phyloP scores from a whole-genome alignment of 2,329 filamentous ascomycete species.

The Colletotrichum tropicale region DNA sequence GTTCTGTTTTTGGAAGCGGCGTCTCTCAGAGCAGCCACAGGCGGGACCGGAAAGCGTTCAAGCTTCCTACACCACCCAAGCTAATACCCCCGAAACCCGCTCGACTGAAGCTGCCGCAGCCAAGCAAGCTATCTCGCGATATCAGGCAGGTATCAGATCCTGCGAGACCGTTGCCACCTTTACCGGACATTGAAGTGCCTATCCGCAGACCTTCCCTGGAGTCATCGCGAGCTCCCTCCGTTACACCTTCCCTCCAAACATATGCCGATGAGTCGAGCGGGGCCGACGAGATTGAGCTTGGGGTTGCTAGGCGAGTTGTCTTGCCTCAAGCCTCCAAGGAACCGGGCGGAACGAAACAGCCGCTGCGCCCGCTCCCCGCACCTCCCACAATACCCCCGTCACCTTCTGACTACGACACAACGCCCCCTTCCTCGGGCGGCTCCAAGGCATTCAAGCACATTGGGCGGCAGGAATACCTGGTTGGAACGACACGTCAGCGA shows the following conservation, averaged over 20 bases:
- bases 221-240: slow-evolving; percentile 23
- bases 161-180: slow-evolving; percentile 31
- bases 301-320: slow-evolving; percentile 22
- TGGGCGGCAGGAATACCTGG: not conserved
- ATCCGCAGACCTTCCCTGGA: slow-evolving; percentile 16
- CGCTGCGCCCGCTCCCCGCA: not conserved
- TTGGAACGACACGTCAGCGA: not conserved
- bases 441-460: not conserved
- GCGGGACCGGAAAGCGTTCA: not conserved
- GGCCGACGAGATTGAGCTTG: slow-evolving; percentile 26
- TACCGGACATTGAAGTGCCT: slow-evolving; percentile 24
- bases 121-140: slow-evolving; percentile 34
- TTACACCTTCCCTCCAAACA: slow-evolving; percentile 27
- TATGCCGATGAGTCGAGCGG: slow-evolving; percentile 22
- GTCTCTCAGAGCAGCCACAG: not conserved
- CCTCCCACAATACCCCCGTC: slow-evolving; percentile 6
- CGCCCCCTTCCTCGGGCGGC: slow-evolving; percentile 4
- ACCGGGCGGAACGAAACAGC: not conserved
- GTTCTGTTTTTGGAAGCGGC: not conserved
- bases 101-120: slow-evolving; percentile 28
- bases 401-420: slow-evolving; percentile 26
- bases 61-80: slow-evolving; percentile 31
- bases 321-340: not conserved
- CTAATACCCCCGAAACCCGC: slow-evolving; percentile 12
- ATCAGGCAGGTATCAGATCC: slow-evolving; percentile 23